phyloP scores from a whole-genome alignment of 2,329 filamentous ascomycete species.

The Fusarium albosuccineum region DNA sequence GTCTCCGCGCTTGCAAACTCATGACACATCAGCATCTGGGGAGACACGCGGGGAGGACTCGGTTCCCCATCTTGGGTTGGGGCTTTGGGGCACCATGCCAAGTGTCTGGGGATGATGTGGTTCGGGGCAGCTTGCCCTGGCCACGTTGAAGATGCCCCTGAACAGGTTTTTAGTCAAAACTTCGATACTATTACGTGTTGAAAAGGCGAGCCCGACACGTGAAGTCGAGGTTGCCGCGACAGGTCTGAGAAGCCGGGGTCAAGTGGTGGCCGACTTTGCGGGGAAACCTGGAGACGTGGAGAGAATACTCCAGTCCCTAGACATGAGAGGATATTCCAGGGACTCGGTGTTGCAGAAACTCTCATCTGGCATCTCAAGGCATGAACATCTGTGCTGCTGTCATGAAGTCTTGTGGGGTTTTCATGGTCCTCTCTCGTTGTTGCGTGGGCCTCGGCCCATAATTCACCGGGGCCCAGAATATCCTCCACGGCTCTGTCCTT shows the following conservation, averaged over 20 bases:
- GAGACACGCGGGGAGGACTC: slow-evolving; percentile 37
- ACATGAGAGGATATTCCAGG: slow-evolving; percentile 21
- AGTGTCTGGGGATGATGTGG: slow-evolving; percentile 41
- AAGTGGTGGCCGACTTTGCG: slow-evolving; percentile 38
- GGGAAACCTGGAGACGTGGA: slow-evolving; percentile 46
- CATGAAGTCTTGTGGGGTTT: slow-evolving; percentile 21
- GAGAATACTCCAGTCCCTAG: slow-evolving; percentile 22
- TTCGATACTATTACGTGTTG: slow-evolving; percentile 44
- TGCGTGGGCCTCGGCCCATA: slow-evolving; percentile 24
- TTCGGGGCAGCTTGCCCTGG: slow-evolving; percentile 32
- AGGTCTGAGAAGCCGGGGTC: slow-evolving; percentile 23
- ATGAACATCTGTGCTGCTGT: slow-evolving; percentile 27
- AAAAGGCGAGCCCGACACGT: slow-evolving; percentile 36
- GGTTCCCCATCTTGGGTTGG: slow-evolving; percentile 29
- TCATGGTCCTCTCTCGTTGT: not conserved
- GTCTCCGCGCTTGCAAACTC: slow-evolving; percentile 34
- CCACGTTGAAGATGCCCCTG: slow-evolving; percentile 30
- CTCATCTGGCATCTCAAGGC: slow-evolving; percentile 16
- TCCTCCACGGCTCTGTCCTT: slow-evolving; percentile 18
- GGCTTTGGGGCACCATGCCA: slow-evolving; percentile 35
- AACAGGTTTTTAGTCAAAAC: slow-evolving; percentile 43
- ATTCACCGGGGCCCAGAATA: slow-evolving; percentile 27
- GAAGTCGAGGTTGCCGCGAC: slow-evolving; percentile 35
- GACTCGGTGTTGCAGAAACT: slow-evolving; percentile 16
- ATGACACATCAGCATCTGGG: slow-evolving; percentile 37